phyloP scores from a whole-genome alignment of 331 rosid genomes.

The Spiraea crenata region DNA sequence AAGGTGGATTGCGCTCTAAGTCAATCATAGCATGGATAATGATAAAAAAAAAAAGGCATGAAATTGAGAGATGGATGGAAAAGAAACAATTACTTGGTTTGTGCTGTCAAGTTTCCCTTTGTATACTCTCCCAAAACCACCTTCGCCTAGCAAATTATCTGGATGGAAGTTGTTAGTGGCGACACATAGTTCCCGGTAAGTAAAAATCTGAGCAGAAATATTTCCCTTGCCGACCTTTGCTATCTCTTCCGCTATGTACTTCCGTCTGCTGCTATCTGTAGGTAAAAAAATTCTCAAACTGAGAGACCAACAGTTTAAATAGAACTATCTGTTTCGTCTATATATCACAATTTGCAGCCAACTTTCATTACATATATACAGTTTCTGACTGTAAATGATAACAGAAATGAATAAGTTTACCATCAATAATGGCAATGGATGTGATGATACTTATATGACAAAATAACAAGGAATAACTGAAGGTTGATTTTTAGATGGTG shows the following conservation, averaged over 20 bases:
- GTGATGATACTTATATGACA: neutral
- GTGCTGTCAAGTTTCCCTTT: constrained; percentile 53
- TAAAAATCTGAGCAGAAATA: constrained; percentile 52
- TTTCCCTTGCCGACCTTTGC: constrained; percentile 71
- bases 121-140: constrained; percentile 91
- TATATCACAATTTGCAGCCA: neutral
- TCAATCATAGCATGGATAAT: neutral
- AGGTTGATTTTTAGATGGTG: neutral
- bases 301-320: neutral
- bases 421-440: neutral
- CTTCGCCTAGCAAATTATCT: constrained; percentile 72
- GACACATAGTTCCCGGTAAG: constrained; percentile 58
- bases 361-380: neutral
- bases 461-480: neutral
- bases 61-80: neutral
- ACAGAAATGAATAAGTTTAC: neutral
- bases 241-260: constrained; percentile 62
- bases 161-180: constrained; percentile 77
- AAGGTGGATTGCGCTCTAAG: neutral
- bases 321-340: constrained; percentile 2
- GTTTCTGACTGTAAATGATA: neutral
- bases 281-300: neutral
- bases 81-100: constrained; percentile 45
- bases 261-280: constrained; percentile 59
- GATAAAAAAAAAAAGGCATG: neutral